phyloP scores from a whole-genome alignment of 768 basidiomycete genomes.

The Mycena crocata region DNA sequence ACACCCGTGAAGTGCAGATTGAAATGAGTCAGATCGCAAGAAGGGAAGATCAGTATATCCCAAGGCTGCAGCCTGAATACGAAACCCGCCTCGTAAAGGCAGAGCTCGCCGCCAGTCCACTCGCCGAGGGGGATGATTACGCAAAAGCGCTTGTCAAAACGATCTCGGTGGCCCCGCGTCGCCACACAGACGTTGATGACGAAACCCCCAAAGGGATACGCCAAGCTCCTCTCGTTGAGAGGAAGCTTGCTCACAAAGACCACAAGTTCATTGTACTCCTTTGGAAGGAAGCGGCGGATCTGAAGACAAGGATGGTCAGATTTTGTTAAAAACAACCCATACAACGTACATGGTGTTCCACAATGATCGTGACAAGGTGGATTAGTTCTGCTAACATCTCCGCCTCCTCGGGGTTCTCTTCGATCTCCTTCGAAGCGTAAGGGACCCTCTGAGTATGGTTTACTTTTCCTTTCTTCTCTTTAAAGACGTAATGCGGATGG shows the following conservation, averaged over 20 bases:
- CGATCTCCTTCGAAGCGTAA: not conserved
- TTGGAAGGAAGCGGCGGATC: slow-evolving; percentile 21
- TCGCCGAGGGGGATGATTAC: slow-evolving; percentile 36
- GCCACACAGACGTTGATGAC: slow-evolving; percentile 39
- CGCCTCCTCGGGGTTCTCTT: slow-evolving; percentile 5
- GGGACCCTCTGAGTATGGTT: slow-evolving; percentile 22
- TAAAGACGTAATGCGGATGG: slow-evolving; percentile 14
- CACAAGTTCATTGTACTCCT: slow-evolving; percentile 19
- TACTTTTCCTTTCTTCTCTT: not conserved
- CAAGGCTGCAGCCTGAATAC: slow-evolving; percentile 33
- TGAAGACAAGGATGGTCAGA: not conserved
- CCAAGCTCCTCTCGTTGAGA: no score
- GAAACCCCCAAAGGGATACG: slow-evolving; percentile 37
- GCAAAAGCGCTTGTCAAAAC: slow-evolving; percentile 37
- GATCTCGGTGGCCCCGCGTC: slow-evolving; percentile 39
- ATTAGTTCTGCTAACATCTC: not conserved
- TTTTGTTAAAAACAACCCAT: not conserved
- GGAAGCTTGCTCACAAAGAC: slow-evolving; percentile 25
- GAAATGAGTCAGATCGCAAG: slow-evolving; percentile 11
- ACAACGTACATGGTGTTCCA: slow-evolving; percentile 16
- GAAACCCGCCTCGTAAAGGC: slow-evolving; percentile 39
- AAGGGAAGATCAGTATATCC: slow-evolving; percentile 26
- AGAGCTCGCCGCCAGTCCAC: slow-evolving; percentile 41
- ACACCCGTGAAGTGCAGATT: slow-evolving; percentile 4
- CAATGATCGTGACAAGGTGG: not conserved